Evolutionary conservation across 129 eudicot species (phyloP).

Genomic region (Pittosporum tobira): DNA sequence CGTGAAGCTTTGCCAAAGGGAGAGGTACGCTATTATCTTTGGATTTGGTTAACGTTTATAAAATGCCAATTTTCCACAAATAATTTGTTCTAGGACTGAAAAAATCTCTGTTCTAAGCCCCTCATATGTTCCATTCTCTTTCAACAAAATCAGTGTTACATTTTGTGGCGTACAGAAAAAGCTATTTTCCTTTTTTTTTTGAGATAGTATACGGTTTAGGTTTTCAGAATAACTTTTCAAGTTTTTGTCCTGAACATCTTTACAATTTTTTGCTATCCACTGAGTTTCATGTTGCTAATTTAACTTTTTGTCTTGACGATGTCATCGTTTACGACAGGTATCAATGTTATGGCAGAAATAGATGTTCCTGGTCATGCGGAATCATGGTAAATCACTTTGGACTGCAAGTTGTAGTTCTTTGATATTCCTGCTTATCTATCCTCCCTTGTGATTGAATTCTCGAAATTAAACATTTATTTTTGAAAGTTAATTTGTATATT

Average conservation of each 20-base stretch:
- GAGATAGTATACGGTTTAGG: neutral
- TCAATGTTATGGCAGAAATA: conserved; percentile 94
- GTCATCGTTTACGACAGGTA: conserved; percentile 38
- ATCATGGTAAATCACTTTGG: conserved; percentile 53
- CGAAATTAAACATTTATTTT: too few species aligned
- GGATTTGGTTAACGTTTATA: conserved; percentile 9
- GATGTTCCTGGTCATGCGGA: conserved; percentile 99
- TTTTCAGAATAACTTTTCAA: neutral
- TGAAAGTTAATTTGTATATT: too few species aligned
- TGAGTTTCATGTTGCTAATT: neutral
- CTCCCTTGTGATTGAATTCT: too few species aligned
- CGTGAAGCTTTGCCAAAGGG: conserved; percentile 68
- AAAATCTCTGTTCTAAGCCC: too few species aligned
- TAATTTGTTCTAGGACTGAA: neutral
- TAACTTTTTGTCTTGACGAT: conserved; percentile 6
- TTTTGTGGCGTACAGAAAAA: neutral
- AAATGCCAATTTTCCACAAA: conserved; percentile 16
- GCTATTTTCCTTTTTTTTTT: neutral
- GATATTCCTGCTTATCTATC: too few species aligned
- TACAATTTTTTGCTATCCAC: neutral
- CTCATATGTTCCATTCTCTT: too few species aligned
- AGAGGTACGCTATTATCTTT: conserved; percentile 49
- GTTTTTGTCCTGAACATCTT: neutral
- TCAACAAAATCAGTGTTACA: neutral
- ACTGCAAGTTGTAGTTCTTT: neutral